Evolutionary conservation across 352 stramenopile genomes (phyloP).

Genomic region (Pythium periplocum): DNA sequence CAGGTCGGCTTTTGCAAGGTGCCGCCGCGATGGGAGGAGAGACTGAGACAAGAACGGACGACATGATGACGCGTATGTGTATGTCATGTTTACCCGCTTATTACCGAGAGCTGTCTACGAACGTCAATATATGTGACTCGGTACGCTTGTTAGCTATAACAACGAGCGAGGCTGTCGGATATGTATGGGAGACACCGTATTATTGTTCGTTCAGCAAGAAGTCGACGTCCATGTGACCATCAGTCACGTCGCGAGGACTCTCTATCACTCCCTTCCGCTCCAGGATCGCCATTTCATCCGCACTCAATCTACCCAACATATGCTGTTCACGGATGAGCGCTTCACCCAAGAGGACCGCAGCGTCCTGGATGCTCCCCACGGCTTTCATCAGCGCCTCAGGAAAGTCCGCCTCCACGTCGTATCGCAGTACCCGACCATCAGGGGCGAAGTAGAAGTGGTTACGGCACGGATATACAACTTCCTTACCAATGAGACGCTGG

Average conservation of each 20-base stretch:
- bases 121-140: too few species aligned
- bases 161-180: too few species aligned
- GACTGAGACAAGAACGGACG: too few species aligned
- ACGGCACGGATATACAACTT: slow-evolving; percentile 42
- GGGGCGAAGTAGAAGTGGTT: slow-evolving; percentile 62
- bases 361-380: slow-evolving; percentile 45
- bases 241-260: background rate
- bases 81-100: too few species aligned
- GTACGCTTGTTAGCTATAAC: too few species aligned
- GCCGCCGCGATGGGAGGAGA: too few species aligned
- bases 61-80: too few species aligned
- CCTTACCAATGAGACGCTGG: slow-evolving; percentile 52
- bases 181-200: too few species aligned
- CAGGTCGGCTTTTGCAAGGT: too few species aligned
- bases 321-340: slow-evolving; percentile 48
- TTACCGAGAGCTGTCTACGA: too few species aligned
- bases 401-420: slow-evolving; percentile 60
- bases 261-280: slow-evolving; percentile 7
- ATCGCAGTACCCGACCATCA: slow-evolving; percentile 48
- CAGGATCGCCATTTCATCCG: slow-evolving; percentile 17
- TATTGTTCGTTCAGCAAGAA: slow-evolving; percentile 12
- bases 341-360: slow-evolving; percentile 38
- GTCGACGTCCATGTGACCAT: slow-evolving; percentile 8
- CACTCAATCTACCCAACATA: slow-evolving; percentile 44
- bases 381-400: slow-evolving; percentile 32